Base-by-base conservation (phyloP, 768 basidiomycete genomes). In the Mrakia frigida region DNA sequence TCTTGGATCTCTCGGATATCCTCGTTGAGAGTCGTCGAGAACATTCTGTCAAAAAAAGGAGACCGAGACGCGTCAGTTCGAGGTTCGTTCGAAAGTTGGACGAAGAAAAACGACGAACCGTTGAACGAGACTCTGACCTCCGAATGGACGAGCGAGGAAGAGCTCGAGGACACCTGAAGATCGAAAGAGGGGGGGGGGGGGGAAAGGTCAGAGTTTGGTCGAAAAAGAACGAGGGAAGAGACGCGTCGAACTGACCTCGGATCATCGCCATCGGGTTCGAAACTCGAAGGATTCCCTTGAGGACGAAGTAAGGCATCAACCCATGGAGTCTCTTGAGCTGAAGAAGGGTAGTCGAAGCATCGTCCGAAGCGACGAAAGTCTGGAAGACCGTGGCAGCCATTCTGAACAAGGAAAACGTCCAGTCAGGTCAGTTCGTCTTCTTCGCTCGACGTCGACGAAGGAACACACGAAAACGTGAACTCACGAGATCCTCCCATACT, bases 201-300 rank as follows among this genome's bases (percentile, higher is more conserved):
- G 3, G 11, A 28, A 41, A 3, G 31, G 28, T 46, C 68, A 69
- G 37, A 2, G 39, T 23, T 16, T 13, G 23, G 3, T 25, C 23
- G 39, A 39, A 6, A 13, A 14, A 21, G 37, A 67, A 46, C 23
- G 46, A 65, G 33, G 11, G 33, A 31, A 14, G 18, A 46, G 31
- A 31, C 31, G 46, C 41, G n/a, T 21, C 53, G 61, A 60, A 67
- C 56, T 25, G 76, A 90, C 92, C 90, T 82, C 97, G 88, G 81
- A 98, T 94, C 97, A 98, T 98, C 39, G 88, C 88, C 77, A 99
- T 90, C 2, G 97, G 97, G 83, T 98, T 99, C 75, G 92, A 94
- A 79, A 99, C 92, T 82, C 88, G 91, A 77, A 99, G 84, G 18
- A 93, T 91, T 11, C 93, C 88, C 83, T 94, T 98, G 78, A 99